Base-by-base conservation (phyloP, 1,284 basidiomycete genomes). In the Austroboletus niveus region DNA sequence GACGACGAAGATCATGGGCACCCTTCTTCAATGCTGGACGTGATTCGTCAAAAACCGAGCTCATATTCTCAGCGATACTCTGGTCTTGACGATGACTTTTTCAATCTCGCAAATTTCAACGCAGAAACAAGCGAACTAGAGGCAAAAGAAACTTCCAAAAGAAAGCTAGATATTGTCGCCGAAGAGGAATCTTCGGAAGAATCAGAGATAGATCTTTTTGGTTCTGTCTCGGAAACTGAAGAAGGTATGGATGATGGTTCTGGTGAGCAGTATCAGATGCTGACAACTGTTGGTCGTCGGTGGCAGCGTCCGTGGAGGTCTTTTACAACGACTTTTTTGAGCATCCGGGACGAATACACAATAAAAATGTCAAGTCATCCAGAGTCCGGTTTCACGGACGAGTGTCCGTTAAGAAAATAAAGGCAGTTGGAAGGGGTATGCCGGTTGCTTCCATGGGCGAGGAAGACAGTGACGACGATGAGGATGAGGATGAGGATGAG, bases 31-130 rank as follows among this genome's bases (percentile, higher is more conserved):
- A 70, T 45, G 71, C 68, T 42, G 68, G 72, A 52, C 57, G 62
- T 56, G 50, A 64, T 62, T 54, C 48, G 57, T 52, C 60, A 51
- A 39, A 52, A 47, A 42, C 24, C 12, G 29, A 51, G 62, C 54
- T 45, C 55, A 22, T 68, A 69, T 51, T 55, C 60, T 17, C 62
- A 54, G 31, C 62, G 67, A 17, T 78, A 84, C 57, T 77, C 85
- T 7, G 81, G 80, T 44, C 80, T 98, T n/a, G 89, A 98, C 70
- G 96, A 98, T 68, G 84, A 80, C 27, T 98, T 99, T 75, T 99
- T 99, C 72, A 84, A 90, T 51, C 82, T 98, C 50, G 84, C 85
- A 49, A 79, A 85, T 22, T 98, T 99, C 75, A 97, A 98, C 66
- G 81, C 86, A 5, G 84, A 94, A 69, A 89, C 89, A 2, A 89